Evolutionary conservation across 495 filamentous ascomycete species (phyloP).

Genomic region (Haplographium delicatum): DNA sequence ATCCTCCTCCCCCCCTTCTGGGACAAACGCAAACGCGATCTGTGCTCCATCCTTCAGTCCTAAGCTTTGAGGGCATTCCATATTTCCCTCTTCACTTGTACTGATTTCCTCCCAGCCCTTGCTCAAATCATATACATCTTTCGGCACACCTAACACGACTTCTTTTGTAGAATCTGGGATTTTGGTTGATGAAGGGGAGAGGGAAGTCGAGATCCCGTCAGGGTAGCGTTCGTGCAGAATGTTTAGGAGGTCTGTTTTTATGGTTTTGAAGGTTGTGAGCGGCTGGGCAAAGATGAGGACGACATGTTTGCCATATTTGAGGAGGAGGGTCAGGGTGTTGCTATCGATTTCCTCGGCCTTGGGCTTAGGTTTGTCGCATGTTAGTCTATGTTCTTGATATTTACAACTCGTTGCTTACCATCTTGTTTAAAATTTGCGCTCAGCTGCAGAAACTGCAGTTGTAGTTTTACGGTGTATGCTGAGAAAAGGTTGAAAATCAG

Average conservation of each 20-base stretch:
- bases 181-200: neutral
- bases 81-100: constrained; percentile 7
- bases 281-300: constrained; percentile 66
- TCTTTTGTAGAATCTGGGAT: constrained; percentile 31
- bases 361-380: neutral
- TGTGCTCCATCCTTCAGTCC: constrained; percentile 25
- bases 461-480: too few species aligned
- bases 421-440: neutral
- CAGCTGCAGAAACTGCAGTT: neutral
- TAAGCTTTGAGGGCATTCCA: constrained; percentile 16
- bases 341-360: constrained; percentile 1
- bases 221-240: constrained; percentile 44
- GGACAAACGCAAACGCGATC: constrained; percentile 21
- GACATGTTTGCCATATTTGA: constrained; percentile 76
- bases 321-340: constrained; percentile 57
- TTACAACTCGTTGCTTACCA: too few species aligned
- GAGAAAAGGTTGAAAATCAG: too few species aligned
- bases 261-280: constrained; percentile 49
- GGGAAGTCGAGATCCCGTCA: constrained; percentile 29
- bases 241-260: constrained; percentile 62
- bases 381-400: too few species aligned
- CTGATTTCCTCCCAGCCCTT: constrained; percentile 52
- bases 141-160: constrained; percentile 36
- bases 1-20: constrained; percentile 2
- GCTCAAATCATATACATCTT: constrained; percentile 49